Percentiles rank a stretch among this genome's conserved stretches.
These are phyloP conservation scores for Pochonia chlamydosporia DNA, from an alignment of 2,329 filamentous ascomycete genomes.

Conservation along the genomic window DNA sequence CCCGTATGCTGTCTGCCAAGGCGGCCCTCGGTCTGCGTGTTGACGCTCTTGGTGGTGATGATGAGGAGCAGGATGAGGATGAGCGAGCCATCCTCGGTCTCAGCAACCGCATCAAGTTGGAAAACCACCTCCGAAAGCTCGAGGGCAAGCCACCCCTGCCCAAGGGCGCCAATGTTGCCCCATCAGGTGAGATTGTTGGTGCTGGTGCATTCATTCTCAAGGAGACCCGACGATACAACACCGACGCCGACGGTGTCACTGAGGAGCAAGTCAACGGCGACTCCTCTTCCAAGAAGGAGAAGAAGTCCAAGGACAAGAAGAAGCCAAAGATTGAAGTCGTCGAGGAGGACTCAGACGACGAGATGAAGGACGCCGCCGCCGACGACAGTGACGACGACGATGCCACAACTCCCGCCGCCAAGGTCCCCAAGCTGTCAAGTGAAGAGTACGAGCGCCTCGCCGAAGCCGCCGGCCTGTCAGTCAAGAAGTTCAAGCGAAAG, in stretches of 20 bases:
- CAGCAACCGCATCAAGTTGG: slow-evolving; percentile 63
- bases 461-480: slow-evolving; percentile 60
- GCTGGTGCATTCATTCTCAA: slow-evolving; percentile 86
- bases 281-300: slow-evolving; percentile 30
- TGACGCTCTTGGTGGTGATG: slow-evolving; percentile 61
- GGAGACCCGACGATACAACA: slow-evolving; percentile 90
- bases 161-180: slow-evolving; percentile 68
- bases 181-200: slow-evolving; percentile 58
- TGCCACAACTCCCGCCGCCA: slow-evolving; percentile 27
- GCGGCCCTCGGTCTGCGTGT: slow-evolving; percentile 88
- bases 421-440: slow-evolving; percentile 42
- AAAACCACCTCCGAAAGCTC: slow-evolving; percentile 68
- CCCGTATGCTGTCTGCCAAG: slow-evolving; percentile 91
- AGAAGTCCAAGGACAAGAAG: slow-evolving; percentile 36
- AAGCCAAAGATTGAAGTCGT: slow-evolving; percentile 36
- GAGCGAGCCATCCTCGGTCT: slow-evolving; percentile 79
- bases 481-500: slow-evolving; percentile 74
- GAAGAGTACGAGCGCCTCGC: slow-evolving; percentile 56
- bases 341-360: slow-evolving; percentile 35
- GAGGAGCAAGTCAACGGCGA: slow-evolving; percentile 44
- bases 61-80: slow-evolving; percentile 75
- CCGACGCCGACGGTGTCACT: slow-evolving; percentile 80
- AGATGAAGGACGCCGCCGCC: slow-evolving; percentile 39
- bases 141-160: slow-evolving; percentile 87
- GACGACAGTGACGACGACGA: slow-evolving; percentile 30